Evolutionary conservation across 192 early-diverging fungal species (phyloP).

Genomic region (Mortierella alpina): DNA sequence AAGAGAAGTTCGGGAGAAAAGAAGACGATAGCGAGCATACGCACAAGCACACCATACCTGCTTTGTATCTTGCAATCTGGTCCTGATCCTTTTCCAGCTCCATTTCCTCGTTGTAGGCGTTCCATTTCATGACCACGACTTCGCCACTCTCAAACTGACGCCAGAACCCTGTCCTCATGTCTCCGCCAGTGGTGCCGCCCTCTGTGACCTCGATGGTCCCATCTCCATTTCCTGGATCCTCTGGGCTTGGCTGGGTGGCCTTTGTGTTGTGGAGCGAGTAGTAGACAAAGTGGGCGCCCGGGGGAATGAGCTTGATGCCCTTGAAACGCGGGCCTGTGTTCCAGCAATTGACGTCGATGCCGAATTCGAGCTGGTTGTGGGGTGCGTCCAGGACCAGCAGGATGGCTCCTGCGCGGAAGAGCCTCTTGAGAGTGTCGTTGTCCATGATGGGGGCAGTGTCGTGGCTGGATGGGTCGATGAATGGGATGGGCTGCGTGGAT

Average conservation of each 20-base stretch:
- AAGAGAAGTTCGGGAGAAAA: slow-evolving; percentile 14
- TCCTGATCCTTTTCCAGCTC: slow-evolving; percentile 66
- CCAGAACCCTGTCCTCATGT: slow-evolving; percentile 29
- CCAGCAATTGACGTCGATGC: slow-evolving; percentile 93
- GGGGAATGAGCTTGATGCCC: slow-evolving; percentile 93
- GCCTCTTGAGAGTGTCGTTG: slow-evolving; percentile 78
- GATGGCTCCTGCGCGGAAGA: slow-evolving; percentile 83
- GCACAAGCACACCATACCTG: slow-evolving; percentile 60
- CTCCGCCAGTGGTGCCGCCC: slow-evolving; percentile 27
- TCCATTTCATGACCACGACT: slow-evolving; percentile 87
- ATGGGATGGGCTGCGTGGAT: background rate
- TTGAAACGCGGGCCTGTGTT: slow-evolving; percentile 89
- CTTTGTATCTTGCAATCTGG: slow-evolving; percentile 69
- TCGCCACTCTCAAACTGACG: slow-evolving; percentile 54
- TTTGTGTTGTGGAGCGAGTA: slow-evolving; percentile 67
- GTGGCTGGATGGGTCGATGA: background rate
- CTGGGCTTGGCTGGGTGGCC: slow-evolving; percentile 43
- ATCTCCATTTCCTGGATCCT: background rate
- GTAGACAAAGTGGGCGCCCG: slow-evolving; percentile 93
- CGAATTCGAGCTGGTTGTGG: slow-evolving; percentile 74
- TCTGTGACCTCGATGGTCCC: slow-evolving; percentile 30
- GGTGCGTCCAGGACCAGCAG: slow-evolving; percentile 89
- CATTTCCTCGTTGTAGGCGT: slow-evolving; percentile 75
- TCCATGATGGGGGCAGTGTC: slow-evolving; percentile 66
- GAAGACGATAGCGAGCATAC: background rate